A percentile compares a stretch with the other conserved stretches of the same genome.
phyloP scores from a whole-genome alignment of 2,329 filamentous ascomycete genomes.

The Aspergillus spinulosporus region DNA sequence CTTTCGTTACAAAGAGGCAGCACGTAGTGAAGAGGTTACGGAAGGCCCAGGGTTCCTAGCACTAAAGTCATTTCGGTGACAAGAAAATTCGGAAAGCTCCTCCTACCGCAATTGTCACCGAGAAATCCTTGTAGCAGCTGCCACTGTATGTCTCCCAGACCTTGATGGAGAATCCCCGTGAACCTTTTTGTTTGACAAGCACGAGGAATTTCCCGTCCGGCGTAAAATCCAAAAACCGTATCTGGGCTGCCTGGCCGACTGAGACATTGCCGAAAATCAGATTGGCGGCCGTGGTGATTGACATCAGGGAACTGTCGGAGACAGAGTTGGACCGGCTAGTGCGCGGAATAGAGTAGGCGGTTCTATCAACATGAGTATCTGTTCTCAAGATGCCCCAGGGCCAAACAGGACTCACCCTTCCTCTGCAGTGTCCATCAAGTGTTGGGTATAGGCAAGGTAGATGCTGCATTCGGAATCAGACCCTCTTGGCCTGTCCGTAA shows the following conservation, averaged over 20 bases:
- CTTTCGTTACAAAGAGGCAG: neutral
- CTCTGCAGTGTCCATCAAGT: constrained; percentile 12
- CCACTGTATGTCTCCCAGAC: constrained; percentile 17
- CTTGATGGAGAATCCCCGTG: constrained; percentile 7
- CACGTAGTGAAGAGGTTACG: constrained; percentile 6
- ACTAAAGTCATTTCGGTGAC: neutral
- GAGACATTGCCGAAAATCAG: constrained; percentile 4
- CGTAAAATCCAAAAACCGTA: constrained; percentile 17
- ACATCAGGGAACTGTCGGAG: constrained; percentile 8
- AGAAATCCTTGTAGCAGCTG: constrained; percentile 6
- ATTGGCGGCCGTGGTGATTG: constrained; percentile 10
- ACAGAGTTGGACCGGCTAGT: constrained; percentile 17
- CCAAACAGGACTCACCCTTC: constrained; percentile 9
- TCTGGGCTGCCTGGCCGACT: constrained; percentile 9
- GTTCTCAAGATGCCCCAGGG: neutral
- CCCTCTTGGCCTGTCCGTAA: neutral
- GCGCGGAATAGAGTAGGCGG: neutral
- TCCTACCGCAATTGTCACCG: constrained; percentile 4
- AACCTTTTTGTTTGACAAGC: constrained; percentile 11
- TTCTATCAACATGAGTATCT: neutral
- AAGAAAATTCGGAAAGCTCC: neutral
- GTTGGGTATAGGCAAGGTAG: constrained; percentile 18
- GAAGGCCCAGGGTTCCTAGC: neutral
- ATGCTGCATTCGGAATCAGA: constrained; percentile 6
- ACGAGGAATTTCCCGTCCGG: constrained; percentile 15